Percentiles rank a stretch among this genome's conserved stretches.
Conservation (phyloP, 225 moss, liverwort and hornwort species). For the Thuidium tamariscinum region DNA sequence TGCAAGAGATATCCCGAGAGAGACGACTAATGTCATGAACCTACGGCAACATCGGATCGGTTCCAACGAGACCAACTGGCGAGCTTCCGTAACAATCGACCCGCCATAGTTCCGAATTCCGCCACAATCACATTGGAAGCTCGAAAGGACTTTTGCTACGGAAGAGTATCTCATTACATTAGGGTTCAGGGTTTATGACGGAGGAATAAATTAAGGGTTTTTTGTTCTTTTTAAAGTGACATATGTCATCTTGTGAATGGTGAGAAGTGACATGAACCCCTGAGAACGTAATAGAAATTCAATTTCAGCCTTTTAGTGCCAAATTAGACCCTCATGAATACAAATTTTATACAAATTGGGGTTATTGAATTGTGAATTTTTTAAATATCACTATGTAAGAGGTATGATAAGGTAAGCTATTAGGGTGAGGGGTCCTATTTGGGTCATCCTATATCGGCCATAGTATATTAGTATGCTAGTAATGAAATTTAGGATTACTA, state of each 20-base stretch:
- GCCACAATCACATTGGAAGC: background rate
- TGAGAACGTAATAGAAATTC: background rate
- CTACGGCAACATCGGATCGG: background rate
- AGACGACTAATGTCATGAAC: background rate
- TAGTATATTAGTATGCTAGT: background rate
- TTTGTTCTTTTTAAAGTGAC: no score
- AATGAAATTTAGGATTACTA: background rate
- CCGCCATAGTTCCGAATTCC: background rate
- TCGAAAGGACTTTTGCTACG: background rate
- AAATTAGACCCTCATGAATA: rapidly evolving
- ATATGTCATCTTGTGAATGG: background rate
- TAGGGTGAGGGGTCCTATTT: background rate
- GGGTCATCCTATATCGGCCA: background rate
- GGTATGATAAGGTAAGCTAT: background rate
- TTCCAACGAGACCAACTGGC: background rate
- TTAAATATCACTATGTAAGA: background rate
- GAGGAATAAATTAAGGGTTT: no score
- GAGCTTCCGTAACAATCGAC: background rate
- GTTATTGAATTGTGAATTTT: background rate
- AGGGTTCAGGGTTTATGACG: background rate
- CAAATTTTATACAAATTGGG: background rate
- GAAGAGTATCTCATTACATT: background rate
- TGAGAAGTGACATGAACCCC: background rate
- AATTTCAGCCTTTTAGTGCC: rapidly evolving
- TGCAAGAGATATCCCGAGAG: background rate